Evolutionary conservation across 2,329 filamentous ascomycete species (phyloP).

Genomic region (Cytospora schulzeri): DNA sequence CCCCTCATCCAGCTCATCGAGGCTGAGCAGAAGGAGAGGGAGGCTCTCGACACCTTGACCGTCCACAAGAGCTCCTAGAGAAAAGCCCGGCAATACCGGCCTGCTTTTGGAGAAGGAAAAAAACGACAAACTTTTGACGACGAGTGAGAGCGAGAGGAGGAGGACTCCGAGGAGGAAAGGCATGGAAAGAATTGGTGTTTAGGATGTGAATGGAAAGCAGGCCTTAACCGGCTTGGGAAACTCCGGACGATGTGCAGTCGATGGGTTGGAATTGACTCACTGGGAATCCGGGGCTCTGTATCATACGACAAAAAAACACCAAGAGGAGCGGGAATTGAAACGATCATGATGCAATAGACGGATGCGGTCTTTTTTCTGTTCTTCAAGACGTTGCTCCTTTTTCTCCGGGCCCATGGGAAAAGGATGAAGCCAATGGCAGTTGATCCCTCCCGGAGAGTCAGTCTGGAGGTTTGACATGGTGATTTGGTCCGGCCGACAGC

Average conservation of each 20-base stretch:
- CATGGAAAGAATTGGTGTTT: neutral
- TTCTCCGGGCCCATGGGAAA: slow-evolving; percentile 5
- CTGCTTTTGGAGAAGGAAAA: neutral
- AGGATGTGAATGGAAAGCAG: neutral
- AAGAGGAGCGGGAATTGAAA: slow-evolving; percentile 6
- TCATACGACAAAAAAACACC: slow-evolving; percentile 15
- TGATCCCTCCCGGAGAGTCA: neutral
- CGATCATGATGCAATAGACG: slow-evolving; percentile 25
- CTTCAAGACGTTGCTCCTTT: slow-evolving; percentile 17
- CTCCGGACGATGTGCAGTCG: neutral
- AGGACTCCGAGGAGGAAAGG: neutral
- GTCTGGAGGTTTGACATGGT: neutral
- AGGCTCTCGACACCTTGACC: slow-evolving; percentile 52
- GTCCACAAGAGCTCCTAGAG: slow-evolving; percentile 54
- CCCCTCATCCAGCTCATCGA: slow-evolving; percentile 56
- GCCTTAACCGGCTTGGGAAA: neutral
- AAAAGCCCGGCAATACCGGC: neutral
- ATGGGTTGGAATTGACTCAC: neutral
- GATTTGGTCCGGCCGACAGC: neutral
- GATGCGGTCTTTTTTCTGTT: slow-evolving; percentile 20
- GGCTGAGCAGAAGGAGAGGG: slow-evolving; percentile 52
- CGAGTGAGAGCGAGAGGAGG: too few relatives aligned
- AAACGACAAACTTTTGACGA: neutral
- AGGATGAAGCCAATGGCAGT: neutral
- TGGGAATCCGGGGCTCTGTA: slow-evolving; percentile 15